Conservation (phyloP, 345 rosid species). For the Pistacia vera region DNA sequence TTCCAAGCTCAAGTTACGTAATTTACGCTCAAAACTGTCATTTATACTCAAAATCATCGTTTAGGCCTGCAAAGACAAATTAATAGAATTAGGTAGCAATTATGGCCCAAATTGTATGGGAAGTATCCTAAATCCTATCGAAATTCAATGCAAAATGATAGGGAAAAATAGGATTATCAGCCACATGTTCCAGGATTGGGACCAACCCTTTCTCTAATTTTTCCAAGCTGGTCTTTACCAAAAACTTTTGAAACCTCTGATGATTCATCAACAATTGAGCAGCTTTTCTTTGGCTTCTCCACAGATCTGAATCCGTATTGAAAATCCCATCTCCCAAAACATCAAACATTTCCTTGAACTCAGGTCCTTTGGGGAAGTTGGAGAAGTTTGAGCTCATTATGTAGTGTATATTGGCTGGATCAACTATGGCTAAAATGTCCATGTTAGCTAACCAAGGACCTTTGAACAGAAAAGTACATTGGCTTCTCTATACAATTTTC, state of each 20-base stretch:
- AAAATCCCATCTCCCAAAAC: conserved; percentile 43
- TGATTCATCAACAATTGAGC: conserved; percentile 29
- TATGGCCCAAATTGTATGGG: too few relatives aligned
- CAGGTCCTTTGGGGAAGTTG: conserved; percentile 33
- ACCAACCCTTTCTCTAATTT: conserved; percentile 34
- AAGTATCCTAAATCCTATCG: too few relatives aligned
- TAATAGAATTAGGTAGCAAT: too few relatives aligned
- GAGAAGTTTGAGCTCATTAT: conserved; percentile 37
- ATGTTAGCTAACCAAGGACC: conserved; percentile 28
- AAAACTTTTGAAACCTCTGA: conserved; percentile 27
- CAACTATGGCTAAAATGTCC: conserved; percentile 30
- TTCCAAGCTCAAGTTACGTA: too few relatives aligned
- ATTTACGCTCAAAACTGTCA: too few relatives aligned
- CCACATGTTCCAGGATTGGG: conserved; percentile 30
- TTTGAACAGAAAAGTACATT: conserved; percentile 11
- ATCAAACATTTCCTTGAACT: conserved; percentile 38
- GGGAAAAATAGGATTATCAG: too few relatives aligned
- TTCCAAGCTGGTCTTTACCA: conserved; percentile 22
- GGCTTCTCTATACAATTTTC: neutral
- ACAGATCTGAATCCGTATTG: conserved; percentile 34
- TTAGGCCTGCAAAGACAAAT: too few relatives aligned
- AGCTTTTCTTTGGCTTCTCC: conserved; percentile 33
- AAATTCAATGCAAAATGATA: too few relatives aligned
- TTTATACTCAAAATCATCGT: too few relatives aligned
- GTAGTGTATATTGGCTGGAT: conserved; percentile 38